Percentiles rank a stretch among this genome's conserved stretches.
phyloP scores from a whole-genome alignment of 768 basidiomycete genomes.

The Lactarius pseudohatsudake region DNA sequence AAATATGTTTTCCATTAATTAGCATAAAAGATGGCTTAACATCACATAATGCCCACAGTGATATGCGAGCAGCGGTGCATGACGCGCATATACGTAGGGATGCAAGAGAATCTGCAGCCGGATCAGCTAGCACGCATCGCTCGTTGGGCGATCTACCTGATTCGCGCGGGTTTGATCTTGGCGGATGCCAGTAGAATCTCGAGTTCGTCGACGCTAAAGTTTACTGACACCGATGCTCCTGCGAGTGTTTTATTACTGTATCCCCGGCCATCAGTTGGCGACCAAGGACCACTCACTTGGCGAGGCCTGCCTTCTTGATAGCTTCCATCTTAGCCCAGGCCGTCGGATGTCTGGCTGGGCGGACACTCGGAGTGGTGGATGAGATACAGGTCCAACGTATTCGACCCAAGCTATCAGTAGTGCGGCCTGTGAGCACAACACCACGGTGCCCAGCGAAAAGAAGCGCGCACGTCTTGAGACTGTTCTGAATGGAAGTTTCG shows the following conservation, averaged over 20 bases:
- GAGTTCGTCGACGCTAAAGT: slow-evolving; percentile 59
- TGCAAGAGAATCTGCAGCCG: slow-evolving; percentile 61
- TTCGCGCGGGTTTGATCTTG: slow-evolving; percentile 66
- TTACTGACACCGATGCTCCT: slow-evolving; percentile 76
- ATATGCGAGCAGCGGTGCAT: slow-evolving; percentile 58
- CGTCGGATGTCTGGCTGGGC: slow-evolving; percentile 57
- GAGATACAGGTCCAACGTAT: slow-evolving; percentile 71
- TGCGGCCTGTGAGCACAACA: neutral
- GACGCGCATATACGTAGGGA: slow-evolving; percentile 62
- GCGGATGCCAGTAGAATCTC: slow-evolving; percentile 54
- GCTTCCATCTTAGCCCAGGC: slow-evolving; percentile 66
- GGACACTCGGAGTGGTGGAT: slow-evolving; percentile 57
- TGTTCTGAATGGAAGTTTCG: slow-evolving; percentile 54
- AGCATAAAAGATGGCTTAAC: too few relatives aligned
- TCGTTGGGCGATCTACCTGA: slow-evolving; percentile 52
- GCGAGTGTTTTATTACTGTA: slow-evolving; percentile 12
- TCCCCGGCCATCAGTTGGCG: neutral
- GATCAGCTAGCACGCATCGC: slow-evolving; percentile 3
- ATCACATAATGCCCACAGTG: too few relatives aligned
- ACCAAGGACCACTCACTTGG: slow-evolving; percentile 42
- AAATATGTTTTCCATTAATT: too few relatives aligned
- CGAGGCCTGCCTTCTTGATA: slow-evolving; percentile 53
- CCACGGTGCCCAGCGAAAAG: neutral
- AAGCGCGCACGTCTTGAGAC: slow-evolving; percentile 50
- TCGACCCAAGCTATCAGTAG: slow-evolving; percentile 50